Evolutionary conservation across 352 stramenopile species (phyloP), one percentile per base, ranked within the genome.

Genomic region (Blastocystis sp.): DNA sequence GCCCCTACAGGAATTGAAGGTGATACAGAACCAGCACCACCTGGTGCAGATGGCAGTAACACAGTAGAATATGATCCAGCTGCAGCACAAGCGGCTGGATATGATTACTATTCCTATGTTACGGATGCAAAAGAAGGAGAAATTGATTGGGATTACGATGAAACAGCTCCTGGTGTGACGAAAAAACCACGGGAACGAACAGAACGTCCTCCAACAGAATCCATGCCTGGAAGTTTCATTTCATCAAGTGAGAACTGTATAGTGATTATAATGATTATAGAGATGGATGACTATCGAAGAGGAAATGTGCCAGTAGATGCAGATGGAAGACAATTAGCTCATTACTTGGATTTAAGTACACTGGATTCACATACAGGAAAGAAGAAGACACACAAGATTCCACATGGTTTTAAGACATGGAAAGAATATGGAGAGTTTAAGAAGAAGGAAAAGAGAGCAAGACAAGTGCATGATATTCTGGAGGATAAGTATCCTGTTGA

Each of bases 361-460:
- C 32, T 87, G 49, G 59, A 87, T n/a, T 42, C 27, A 42, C 59
- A 74, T n/a, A 78, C 59, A 16, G 65, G 52, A 51, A 75, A 77
- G 77, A 87, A 87, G 52, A 87, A 87, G 65, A 42, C 21, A 27
- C 71, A 56, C 27, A 87, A 87, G 65, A 78, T 87, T 7, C 77
- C 77, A n/a, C 54, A 74, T 42, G 77, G 77, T 5, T 87, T 87
- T 37, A 87, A 87, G 56, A 87, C 59, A 29, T 87, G 77, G 77
- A 87, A 87, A 46, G 77, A 87, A 54, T 87, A 87, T 46, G 77
- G 77, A 29, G 59, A 87, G 65, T 87, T 87, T 54, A 87, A 87
- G 65, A 87, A 87, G 65, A 74, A 87, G 49, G 59, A 87, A 46
- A 87, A 87, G 49, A 16, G 77, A 2, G 77, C 59, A 9, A 73